A percentile compares a stretch with the other conserved stretches of the same genome.
Conservation (phyloP, 805 yeast species). For the Cyberlindnera galapagoensis region DNA sequence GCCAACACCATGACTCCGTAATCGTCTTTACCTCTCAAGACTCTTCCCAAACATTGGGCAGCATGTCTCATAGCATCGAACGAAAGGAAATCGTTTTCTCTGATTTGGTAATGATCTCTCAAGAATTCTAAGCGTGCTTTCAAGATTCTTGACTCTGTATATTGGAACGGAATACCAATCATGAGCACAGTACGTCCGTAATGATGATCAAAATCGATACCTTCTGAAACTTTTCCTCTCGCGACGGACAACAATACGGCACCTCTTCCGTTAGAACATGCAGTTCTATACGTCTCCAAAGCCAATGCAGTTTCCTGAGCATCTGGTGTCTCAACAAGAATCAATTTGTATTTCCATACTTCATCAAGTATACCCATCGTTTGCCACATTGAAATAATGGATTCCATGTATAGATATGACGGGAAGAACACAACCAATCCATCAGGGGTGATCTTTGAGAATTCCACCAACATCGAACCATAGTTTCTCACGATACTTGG, state of each 20-base stretch:
- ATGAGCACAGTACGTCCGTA: slow-evolving; percentile 95
- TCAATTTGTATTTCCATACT: slow-evolving; percentile 95
- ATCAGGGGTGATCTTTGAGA: slow-evolving; percentile 93
- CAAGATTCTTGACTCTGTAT: slow-evolving; percentile 92
- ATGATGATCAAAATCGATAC: slow-evolving; percentile 98
- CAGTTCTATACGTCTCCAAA: slow-evolving; percentile 89
- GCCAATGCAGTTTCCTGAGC: slow-evolving; percentile 97
- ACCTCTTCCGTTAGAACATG: slow-evolving; percentile 96
- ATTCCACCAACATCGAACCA: slow-evolving; percentile 87
- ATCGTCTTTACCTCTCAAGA: slow-evolving; percentile 95
- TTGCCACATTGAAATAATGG: slow-evolving; percentile 98
- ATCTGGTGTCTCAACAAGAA: slow-evolving; percentile 96
- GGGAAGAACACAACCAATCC: slow-evolving; percentile 98
- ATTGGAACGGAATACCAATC: slow-evolving; percentile 99
- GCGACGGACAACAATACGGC: slow-evolving; percentile 96
- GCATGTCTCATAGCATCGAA: slow-evolving; percentile 99
- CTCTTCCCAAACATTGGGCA: slow-evolving; percentile 97
- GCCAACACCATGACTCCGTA: slow-evolving; percentile 98
- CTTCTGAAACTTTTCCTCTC: slow-evolving; percentile 98
- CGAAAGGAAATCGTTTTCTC: slow-evolving; percentile 90
- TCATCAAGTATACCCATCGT: slow-evolving; percentile 96
- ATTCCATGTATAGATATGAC: slow-evolving; percentile 94
- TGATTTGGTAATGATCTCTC: slow-evolving; percentile 86
- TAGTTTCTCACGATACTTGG: slow-evolving; percentile 97
- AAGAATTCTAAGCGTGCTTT: slow-evolving; percentile 92